Base-by-base conservation (phyloP, 352 stramenopile species). In the Elongisporangium senticosum region DNA sequence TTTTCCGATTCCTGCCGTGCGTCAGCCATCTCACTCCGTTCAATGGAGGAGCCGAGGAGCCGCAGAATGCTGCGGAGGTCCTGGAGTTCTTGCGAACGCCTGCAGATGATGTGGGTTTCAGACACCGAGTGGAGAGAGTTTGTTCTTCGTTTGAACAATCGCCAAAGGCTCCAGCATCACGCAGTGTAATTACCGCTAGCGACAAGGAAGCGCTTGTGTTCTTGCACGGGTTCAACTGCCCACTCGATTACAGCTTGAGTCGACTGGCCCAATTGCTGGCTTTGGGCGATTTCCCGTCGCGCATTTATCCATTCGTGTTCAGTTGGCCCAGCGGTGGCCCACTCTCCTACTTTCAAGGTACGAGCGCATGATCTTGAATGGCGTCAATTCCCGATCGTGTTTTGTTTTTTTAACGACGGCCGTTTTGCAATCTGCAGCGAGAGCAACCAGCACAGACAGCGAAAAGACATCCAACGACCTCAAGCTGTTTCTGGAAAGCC, bases 271-370 rank as follows among this genome's bases (percentile, higher is more conserved):
- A 80, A 53, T 50, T 80, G 4, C 22, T 80, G 1, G 61, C 72
- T 0, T 59, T 75, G 3, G 72, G 69, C 14, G 64, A 77, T 24
- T 80, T 80, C 37, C 72, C 72, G 3, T 40, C 62, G 0, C 40
- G 49, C 20, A 74, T 80, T 49, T 68, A 80, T 48, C 72, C 72
- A 48, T 77, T 75, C 21, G 55, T 80, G 4, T 80, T 80, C 49
- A 77, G 69, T 48, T 80, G 72, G 72, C 66, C 72, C 0, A 80
- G 61, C 11, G 72, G 63, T 14, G 67, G 68, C 26, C 48, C 40
- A 0, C 55, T 79, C 19, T 58, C 68, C 7, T 79, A 77, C 52
- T 77, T 68, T 43, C 65, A 63, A 65, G 60, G 61, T 58, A 14
- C 7, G 3, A 19, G 15, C 49, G 28, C 5, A 59, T 28, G 11